Evolutionary conservation across 306 rosid species (phyloP).

Genomic region (Calophaca sinica): DNA sequence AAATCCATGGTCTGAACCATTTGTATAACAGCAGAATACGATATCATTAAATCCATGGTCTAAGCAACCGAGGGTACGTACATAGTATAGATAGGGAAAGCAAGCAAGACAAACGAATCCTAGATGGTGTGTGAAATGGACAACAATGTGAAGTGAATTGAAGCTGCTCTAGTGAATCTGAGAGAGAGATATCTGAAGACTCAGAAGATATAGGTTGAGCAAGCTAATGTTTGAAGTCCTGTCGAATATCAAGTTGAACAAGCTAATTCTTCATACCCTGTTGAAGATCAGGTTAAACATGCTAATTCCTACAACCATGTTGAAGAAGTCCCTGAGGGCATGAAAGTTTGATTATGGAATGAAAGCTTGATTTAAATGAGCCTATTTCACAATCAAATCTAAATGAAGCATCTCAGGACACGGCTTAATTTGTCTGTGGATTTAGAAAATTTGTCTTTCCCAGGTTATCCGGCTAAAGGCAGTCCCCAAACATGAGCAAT

Average conservation of each 20-base stretch:
- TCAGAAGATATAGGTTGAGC: conserved; percentile 41
- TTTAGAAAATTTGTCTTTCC: conserved; percentile 34
- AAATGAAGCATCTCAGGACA: conserved; percentile 41
- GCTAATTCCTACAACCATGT: conserved; percentile 44
- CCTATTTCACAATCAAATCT: conserved; percentile 41
- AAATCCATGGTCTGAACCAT: too few species aligned
- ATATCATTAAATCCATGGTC: conserved; percentile 50
- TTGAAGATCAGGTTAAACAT: conserved; percentile 37
- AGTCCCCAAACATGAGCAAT: conserved; percentile 40
- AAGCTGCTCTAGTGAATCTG: conserved; percentile 51
- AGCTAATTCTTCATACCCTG: conserved; percentile 37
- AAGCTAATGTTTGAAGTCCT: conserved; percentile 27
- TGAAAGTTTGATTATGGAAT: background rate
- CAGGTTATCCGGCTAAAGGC: conserved; percentile 41
- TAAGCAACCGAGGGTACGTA: conserved; percentile 47
- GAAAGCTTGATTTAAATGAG: conserved; percentile 53
- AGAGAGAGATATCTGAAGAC: conserved; percentile 47
- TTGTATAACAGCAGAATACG: conserved; percentile 64
- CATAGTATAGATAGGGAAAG: conserved; percentile 40
- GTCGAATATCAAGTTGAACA: conserved; percentile 35
- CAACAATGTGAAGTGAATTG: conserved; percentile 49
- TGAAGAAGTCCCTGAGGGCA: conserved; percentile 43
- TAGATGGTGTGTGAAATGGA: conserved; percentile 31
- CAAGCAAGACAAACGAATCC: conserved; percentile 40
- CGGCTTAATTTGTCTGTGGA: conserved; percentile 37